Base-by-base conservation (phyloP, 1,284 basidiomycete genomes). In the Polyporus tsugae region DNA sequence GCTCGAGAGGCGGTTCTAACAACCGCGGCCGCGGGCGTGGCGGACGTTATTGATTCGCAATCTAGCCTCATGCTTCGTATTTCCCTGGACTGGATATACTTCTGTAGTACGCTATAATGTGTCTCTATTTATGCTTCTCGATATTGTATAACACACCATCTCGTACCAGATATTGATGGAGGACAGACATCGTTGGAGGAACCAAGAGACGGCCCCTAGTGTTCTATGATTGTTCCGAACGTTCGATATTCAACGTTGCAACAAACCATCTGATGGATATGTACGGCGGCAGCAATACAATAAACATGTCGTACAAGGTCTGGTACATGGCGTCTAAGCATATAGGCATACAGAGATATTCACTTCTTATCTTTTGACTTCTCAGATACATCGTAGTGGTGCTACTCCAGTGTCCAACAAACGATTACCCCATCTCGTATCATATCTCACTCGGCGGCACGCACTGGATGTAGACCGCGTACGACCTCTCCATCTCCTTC, bases 381-480 rank as follows among this genome's bases (percentile, higher is more conserved):
- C 22, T 6, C 58, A 25, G 6, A 42, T 6, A 41, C 15, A 52
- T 46, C 17, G 4, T 9, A 11, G n/a, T 52, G 25, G 13, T 6
- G 52, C 29, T 38, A 22, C n/a, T 59, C 33, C 17, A n/a, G 55
- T 38, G 7, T 58, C 36, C n/a, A 13, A 25, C 38, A 41, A 60
- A 60, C 58, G 15, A 60, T 19, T 19, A 38, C 22, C n/a, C n/a
- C 33, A 17, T 19, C 4, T 35, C 55, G 7, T 11, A 9, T 66
- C 61, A 66, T 15, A 62, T 42, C 3, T 55, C 64, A 22, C 22
- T 57, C 13, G 69, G 71, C 42, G 64, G 76, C 62, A 87, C 73
- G 75, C 85, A 91, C 13, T 82, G 84, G 69, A 93, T 73, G 75
- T 88, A 92, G 49, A 93, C 77, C 1, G 86, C 74, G 75, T 91